Conservation (phyloP, 371 early-diverging fungal species). For the Thermomucor indicae-seudaticae region DNA sequence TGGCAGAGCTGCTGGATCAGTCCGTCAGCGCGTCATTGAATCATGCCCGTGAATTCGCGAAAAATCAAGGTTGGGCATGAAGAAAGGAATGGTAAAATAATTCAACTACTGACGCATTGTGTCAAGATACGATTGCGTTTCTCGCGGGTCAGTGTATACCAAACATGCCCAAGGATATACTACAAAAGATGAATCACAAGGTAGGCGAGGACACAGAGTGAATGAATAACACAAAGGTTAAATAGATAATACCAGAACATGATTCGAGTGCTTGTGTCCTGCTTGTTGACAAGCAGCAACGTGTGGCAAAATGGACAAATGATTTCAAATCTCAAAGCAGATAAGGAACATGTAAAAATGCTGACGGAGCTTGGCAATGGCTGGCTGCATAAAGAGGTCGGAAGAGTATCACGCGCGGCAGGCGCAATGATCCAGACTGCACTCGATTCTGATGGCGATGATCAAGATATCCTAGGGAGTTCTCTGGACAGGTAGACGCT, state of each 20-base stretch:
- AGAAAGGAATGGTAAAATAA: too few species aligned
- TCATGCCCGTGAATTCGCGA: too few species aligned
- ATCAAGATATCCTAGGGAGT: too few species aligned
- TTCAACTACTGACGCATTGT: too few species aligned
- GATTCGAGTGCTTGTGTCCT: constrained; percentile 16
- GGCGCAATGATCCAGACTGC: constrained; percentile 19
- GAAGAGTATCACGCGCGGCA: constrained; percentile 37
- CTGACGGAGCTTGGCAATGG: constrained; percentile 12
- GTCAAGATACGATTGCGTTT: constrained; percentile 19
- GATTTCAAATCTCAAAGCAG: constrained; percentile 13
- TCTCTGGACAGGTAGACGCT: too few species aligned
- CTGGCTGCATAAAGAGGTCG: constrained; percentile 39
- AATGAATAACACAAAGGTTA: too few species aligned
- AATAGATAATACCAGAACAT: too few species aligned
- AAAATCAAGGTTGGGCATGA: too few species aligned
- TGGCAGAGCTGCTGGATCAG: too few species aligned
- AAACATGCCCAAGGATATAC: constrained; percentile 8
- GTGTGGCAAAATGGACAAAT: constrained; percentile 24
- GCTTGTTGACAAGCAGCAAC: constrained; percentile 23
- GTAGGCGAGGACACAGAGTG: too few species aligned
- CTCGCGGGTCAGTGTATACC: constrained; percentile 36
- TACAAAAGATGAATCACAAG: constrained; percentile 10
- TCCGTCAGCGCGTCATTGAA: too few species aligned
- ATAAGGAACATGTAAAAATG: constrained; percentile 2
- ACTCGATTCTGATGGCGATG: constrained; percentile 5